Percentiles rank a stretch among this genome's conserved stretches.
Evolutionary conservation across 2,329 filamentous ascomycete genomes (phyloP).

Genomic region (Diaporthe humulicola): DNA sequence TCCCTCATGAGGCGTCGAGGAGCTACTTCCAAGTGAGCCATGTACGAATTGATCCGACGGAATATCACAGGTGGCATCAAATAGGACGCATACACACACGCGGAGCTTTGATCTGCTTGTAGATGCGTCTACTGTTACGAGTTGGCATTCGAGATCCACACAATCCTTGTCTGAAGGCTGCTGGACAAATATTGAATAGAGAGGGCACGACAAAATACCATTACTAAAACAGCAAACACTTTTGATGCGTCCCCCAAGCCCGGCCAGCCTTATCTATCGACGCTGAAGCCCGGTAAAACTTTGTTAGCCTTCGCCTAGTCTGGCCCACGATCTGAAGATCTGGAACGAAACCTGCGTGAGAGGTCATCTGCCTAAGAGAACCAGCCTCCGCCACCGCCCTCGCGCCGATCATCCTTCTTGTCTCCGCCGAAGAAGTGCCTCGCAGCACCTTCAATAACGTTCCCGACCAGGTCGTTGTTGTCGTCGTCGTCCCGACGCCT

Average conservation of each 20-base stretch:
- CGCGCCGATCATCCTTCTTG: slow-evolving; percentile 32
- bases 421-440: slow-evolving; percentile 32
- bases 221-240: slow-evolving; percentile 7
- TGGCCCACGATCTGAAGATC: neutral
- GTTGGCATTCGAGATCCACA: neutral
- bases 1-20: neutral
- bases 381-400: slow-evolving; percentile 39
- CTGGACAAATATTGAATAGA: neutral
- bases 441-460: slow-evolving; percentile 18
- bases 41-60: neutral
- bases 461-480: slow-evolving; percentile 34
- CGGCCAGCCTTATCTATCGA: neutral
- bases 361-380: slow-evolving; percentile 34
- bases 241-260: neutral
- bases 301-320: neutral
- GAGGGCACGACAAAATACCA: neutral
- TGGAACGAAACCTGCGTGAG: slow-evolving; percentile 17
- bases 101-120: neutral
- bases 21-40: neutral
- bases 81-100: neutral
- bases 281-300: neutral
- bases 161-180: too few relatives aligned
- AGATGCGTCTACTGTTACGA: neutral
- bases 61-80: neutral
- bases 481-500: slow-evolving; percentile 40